These are phyloP conservation scores for Furcasterigmium furcatum DNA, from an alignment of 2,329 filamentous ascomycete species.

Conservation along the genomic window DNA sequence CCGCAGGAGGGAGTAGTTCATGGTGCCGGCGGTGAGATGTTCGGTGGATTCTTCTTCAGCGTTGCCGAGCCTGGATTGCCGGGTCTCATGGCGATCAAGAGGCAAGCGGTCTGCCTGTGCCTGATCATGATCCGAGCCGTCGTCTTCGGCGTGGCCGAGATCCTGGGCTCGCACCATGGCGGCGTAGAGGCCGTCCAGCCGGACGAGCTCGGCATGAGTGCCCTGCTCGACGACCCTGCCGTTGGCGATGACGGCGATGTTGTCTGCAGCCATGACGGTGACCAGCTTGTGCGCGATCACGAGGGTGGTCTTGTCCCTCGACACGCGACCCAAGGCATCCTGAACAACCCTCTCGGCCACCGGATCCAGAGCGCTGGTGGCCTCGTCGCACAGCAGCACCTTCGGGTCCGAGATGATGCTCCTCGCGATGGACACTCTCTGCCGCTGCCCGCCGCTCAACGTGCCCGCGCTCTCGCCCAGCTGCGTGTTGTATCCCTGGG, in stretches of 20 bases:
- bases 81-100: too few relatives aligned
- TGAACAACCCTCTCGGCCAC: conserved; percentile 50
- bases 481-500: conserved; percentile 54
- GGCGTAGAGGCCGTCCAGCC: conserved; percentile 10
- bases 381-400: conserved; percentile 66
- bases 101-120: too few relatives aligned
- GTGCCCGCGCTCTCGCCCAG: conserved; percentile 65
- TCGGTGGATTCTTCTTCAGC: not conserved
- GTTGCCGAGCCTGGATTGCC: not conserved
- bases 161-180: conserved; percentile 17
- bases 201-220: conserved; percentile 50
- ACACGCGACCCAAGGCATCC: conserved; percentile 46
- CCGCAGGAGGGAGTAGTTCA: not conserved
- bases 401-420: conserved; percentile 62
- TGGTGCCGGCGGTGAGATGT: not conserved
- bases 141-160: conserved; percentile 1
- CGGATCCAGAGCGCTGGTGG: conserved; percentile 55
- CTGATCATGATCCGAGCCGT: not conserved
- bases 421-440: conserved; percentile 64
- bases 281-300: conserved; percentile 57
- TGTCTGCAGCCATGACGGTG: conserved; percentile 55
- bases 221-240: conserved; percentile 57
- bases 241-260: conserved; percentile 56
- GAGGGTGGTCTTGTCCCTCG: conserved; percentile 55
- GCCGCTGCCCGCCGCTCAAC: conserved; percentile 64